phyloP scores from a whole-genome alignment of 176 grass and related monocot genomes.

The Aegilops bicornis region DNA sequence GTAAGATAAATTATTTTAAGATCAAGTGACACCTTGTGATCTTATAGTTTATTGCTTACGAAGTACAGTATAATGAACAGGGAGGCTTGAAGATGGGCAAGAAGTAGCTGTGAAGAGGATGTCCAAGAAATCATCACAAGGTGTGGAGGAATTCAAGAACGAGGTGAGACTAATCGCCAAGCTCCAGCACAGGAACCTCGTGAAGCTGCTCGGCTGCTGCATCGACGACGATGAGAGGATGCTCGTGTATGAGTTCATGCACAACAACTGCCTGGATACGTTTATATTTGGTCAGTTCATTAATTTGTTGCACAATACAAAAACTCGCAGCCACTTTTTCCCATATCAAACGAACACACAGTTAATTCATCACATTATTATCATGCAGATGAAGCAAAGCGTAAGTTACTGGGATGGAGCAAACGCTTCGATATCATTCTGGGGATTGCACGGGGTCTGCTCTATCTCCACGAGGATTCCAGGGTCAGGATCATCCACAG shows the following conservation, averaged over 20 bases:
- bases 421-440: constrained; percentile 35
- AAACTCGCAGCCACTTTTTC: no score
- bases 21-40: no score
- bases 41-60: no score
- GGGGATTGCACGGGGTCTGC: not conserved
- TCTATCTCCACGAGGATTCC: no score
- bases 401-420: constrained; percentile 25
- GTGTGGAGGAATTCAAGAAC: not conserved
- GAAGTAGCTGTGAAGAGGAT: constrained; percentile 63
- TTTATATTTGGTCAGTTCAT: constrained; percentile 35
- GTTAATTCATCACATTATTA: no score
- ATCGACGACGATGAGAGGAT: constrained; percentile 45
- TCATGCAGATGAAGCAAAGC: constrained; percentile 35
- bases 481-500: no score
- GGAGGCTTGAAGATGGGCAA: constrained; percentile 43
- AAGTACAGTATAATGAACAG: constrained; percentile 17
- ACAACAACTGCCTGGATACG: constrained; percentile 31
- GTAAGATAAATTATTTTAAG: no score
- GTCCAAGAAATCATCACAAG: constrained; percentile 38
- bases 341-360: no score
- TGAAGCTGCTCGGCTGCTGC: constrained; percentile 45
- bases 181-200: constrained; percentile 48
- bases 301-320: not conserved
- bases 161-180: constrained; percentile 55
- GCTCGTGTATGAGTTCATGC: constrained; percentile 12